Evolutionary conservation across 2,329 filamentous ascomycete species (phyloP), one percentile per base, ranked within the genome.

Genomic region (Aspergillus sp.): DNA sequence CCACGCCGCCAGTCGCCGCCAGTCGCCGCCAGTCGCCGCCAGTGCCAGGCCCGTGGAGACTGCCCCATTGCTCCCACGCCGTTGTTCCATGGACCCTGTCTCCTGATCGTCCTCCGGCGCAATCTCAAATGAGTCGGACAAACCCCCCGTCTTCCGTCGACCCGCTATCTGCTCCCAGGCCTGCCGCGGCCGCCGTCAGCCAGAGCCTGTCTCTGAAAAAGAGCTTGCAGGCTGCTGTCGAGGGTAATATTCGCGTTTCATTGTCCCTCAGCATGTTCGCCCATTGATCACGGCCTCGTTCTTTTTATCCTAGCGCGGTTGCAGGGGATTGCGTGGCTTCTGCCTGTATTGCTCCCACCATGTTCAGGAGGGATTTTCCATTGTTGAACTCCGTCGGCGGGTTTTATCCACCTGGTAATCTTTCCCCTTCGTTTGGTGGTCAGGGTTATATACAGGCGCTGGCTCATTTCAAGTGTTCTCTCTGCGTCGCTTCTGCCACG

Each of bases 341-440:
- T 44, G 29, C 33, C 25, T 41, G 28, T 40, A 24, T 40, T 43
- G 39, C 29, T 42, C 39, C 35, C 48, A 48, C 48, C 44, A 61
- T 61, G 58, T 60, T 61, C 51, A 54, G 57, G 41, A 58, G 53
- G 41, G 56, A 53, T 33, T 60, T 60, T 37, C 57, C 58, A 30
- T 55, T 55, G 35, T 42, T 54, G 25, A 58, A 56, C 45, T 52
- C 55, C 39, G 36, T 48, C 26, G 55, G 53, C 43, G 53, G 55
- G 35, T 55, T 55, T 44, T 60, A 61, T 61, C 47, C 54, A 47
- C 57, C 56, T 53, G 58, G 58, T 61, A 61, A 61, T 58, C 35
- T 28, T 47, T 45, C 43, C 43, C 46, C 45, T 41, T 36, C 13
- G 29, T 32, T 29, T 33, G 24, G 29, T 26, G 29, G 35, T 39